Conservation (phyloP, 2,329 filamentous ascomycete species). For the Penicillium sp. region DNA sequence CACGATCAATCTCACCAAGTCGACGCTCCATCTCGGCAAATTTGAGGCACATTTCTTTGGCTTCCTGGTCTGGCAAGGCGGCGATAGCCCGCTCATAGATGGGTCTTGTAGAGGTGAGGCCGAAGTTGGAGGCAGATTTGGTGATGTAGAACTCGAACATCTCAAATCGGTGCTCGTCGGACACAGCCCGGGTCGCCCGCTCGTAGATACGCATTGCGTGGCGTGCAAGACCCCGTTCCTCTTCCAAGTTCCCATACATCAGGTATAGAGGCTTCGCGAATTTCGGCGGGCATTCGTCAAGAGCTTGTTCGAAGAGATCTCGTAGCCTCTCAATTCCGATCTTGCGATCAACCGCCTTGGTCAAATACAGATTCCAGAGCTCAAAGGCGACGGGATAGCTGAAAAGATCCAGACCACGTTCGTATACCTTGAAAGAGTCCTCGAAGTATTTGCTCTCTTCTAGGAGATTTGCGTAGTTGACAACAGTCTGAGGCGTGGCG, state of each 20-base stretch:
- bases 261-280: constrained; percentile 96
- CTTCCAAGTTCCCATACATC: constrained; percentile 97
- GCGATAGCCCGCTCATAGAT: constrained; percentile 97
- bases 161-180: constrained; percentile 90
- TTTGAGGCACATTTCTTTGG: constrained; percentile 97
- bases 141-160: constrained; percentile 99
- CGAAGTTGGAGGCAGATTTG: constrained; percentile 97
- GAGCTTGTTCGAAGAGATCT: constrained; percentile 95
- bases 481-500: constrained; percentile 95
- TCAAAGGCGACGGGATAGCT: constrained; percentile 98
- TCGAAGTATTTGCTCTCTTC: constrained; percentile 96
- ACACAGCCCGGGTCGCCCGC: constrained; percentile 89
- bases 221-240: constrained; percentile 89
- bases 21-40: constrained; percentile 96
- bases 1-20: constrained; percentile 90
- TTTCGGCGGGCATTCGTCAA: constrained; percentile 91
- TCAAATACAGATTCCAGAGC: constrained; percentile 97
- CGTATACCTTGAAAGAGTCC: constrained; percentile 97
- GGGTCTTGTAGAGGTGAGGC: constrained; percentile 86
- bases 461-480: constrained; percentile 95
- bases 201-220: constrained; percentile 99
- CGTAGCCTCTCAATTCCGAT: constrained; percentile 92
- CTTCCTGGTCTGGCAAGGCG: constrained; percentile 89
- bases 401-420: constrained; percentile 96
- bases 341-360: constrained; percentile 94